Conservation (phyloP, 2,329 filamentous ascomycete genomes). For the Chrysoporthe austroafricana region DNA sequence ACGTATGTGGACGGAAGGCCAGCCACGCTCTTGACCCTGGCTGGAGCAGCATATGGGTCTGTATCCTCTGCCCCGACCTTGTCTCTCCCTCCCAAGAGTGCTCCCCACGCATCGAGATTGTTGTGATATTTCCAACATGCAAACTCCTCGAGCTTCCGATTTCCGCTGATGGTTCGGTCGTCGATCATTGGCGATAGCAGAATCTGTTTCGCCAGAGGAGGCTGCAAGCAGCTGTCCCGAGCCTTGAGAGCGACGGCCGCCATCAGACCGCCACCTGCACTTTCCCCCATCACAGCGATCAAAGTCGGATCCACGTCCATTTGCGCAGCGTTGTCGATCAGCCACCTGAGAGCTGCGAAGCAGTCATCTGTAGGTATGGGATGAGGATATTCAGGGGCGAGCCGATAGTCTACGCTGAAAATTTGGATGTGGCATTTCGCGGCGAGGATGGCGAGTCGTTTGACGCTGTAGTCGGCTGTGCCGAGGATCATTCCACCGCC, state of each 20-base stretch:
- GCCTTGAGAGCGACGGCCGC: constrained; percentile 36
- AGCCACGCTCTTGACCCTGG: background rate
- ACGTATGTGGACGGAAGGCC: background rate
- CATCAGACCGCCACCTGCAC: background rate
- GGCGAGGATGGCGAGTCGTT: too few species aligned
- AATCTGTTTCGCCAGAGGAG: constrained; percentile 39
- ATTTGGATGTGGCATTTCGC: too few species aligned
- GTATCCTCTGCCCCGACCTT: background rate
- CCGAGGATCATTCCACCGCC: too few species aligned
- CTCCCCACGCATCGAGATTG: background rate
- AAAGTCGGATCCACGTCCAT: background rate
- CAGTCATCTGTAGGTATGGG: background rate
- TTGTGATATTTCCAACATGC: background rate
- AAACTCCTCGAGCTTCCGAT: background rate
- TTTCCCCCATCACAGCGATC: background rate
- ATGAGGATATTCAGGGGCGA: background rate
- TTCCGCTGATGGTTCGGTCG: constrained; percentile 34
- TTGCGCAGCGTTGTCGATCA: background rate
- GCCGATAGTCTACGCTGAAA: background rate
- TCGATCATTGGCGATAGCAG: constrained; percentile 46
- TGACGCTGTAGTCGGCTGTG: too few species aligned
- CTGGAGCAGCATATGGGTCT: background rate
- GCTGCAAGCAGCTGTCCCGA: constrained; percentile 27
- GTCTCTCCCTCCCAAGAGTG: background rate
- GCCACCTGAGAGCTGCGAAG: background rate